A percentile compares a stretch with the other conserved stretches of the same genome.
These are phyloP conservation scores for Streptanthus diversifolius DNA, from an alignment of 345 rosid species.

Conservation along the genomic window DNA sequence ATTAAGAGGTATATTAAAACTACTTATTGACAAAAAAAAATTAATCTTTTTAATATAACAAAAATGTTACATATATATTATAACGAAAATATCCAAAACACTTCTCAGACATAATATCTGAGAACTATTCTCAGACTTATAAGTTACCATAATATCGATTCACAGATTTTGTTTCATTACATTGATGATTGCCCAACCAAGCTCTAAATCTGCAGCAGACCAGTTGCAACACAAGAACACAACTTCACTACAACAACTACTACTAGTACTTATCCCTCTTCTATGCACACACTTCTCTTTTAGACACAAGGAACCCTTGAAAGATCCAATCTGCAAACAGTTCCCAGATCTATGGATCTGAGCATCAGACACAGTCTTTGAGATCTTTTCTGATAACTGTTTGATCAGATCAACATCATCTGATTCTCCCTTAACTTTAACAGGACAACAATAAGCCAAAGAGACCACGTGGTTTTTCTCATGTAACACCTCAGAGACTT, in stretches of 20 bases:
- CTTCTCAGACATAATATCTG: not conserved
- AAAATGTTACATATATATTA: not conserved
- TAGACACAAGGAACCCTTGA: conserved; percentile 43
- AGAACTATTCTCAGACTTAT: not conserved
- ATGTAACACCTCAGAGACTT: conserved; percentile 46
- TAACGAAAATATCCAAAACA: not conserved
- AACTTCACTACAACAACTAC: not conserved
- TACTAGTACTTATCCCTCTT: conserved; percentile 20
- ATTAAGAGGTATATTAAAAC: no score
- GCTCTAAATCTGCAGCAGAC: conserved; percentile 62
- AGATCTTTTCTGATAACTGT: conserved; percentile 39
- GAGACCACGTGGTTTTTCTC: conserved; percentile 46
- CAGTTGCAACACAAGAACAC: conserved; percentile 71
- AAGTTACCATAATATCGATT: not conserved
- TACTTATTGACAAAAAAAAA: no score
- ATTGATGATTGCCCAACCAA: conserved; percentile 64
- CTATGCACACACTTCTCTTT: conserved; percentile 58
- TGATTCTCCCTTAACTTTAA: conserved; percentile 22
- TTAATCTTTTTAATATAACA: not conserved
- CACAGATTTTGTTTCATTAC: conserved; percentile 9
- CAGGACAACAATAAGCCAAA: conserved; percentile 65
- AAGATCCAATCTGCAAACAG: conserved; percentile 54
- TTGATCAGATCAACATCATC: conserved; percentile 35
- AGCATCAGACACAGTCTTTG: conserved; percentile 32
- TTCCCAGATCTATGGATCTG: conserved; percentile 46